A percentile compares a stretch with the other conserved stretches of the same genome.
These are phyloP conservation scores for Purpureocillium takamizusanense DNA, from an alignment of 2,329 filamentous ascomycete species.

Conservation along the genomic window DNA sequence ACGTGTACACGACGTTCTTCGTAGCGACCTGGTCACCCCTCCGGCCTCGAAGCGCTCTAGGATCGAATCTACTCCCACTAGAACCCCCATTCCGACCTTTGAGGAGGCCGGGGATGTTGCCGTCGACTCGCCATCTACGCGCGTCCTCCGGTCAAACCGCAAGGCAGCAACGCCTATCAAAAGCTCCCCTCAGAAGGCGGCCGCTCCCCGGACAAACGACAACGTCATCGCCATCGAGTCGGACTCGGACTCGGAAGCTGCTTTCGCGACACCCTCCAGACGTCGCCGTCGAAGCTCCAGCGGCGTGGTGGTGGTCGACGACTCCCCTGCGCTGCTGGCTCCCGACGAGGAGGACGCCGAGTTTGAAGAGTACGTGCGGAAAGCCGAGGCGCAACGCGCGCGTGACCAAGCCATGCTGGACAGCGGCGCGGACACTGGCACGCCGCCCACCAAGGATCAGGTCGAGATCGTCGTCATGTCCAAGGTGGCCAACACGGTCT, in stretches of 20 bases:
- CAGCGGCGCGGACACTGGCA: slow-evolving; percentile 6
- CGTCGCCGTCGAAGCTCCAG: slow-evolving; percentile 8
- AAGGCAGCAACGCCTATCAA: slow-evolving; percentile 5
- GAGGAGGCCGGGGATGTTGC: slow-evolving; percentile 7
- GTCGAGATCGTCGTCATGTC: slow-evolving; percentile 47
- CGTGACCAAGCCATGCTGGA: slow-evolving; percentile 14
- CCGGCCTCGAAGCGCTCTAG: slow-evolving; percentile 30
- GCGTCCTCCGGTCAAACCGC: slow-evolving; percentile 6
- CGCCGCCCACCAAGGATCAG: slow-evolving; percentile 9
- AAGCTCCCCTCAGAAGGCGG: slow-evolving; percentile 1
- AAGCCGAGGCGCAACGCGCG: slow-evolving; percentile 25
- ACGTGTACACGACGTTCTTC: too few relatives aligned
- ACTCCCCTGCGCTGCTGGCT: slow-evolving; percentile 7
- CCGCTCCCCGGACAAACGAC: not conserved
- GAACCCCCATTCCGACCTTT: slow-evolving; percentile 7
- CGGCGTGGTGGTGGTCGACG: slow-evolving; percentile 16
- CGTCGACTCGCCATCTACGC: slow-evolving; percentile 14
- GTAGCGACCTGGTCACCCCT: slow-evolving; percentile 22
- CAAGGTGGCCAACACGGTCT: slow-evolving; percentile 47
- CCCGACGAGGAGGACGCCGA: slow-evolving; percentile 29
- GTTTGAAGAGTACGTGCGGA: slow-evolving; percentile 35
- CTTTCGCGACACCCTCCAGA: not conserved
- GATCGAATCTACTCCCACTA: slow-evolving; percentile 11
- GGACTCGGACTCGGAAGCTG: slow-evolving; percentile 14
- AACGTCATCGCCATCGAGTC: slow-evolving; percentile 23